Evolutionary conservation across 2,329 filamentous ascomycete genomes (phyloP), one percentile per base, ranked within the genome.

Genomic region (Grosmannia clavigera): DNA sequence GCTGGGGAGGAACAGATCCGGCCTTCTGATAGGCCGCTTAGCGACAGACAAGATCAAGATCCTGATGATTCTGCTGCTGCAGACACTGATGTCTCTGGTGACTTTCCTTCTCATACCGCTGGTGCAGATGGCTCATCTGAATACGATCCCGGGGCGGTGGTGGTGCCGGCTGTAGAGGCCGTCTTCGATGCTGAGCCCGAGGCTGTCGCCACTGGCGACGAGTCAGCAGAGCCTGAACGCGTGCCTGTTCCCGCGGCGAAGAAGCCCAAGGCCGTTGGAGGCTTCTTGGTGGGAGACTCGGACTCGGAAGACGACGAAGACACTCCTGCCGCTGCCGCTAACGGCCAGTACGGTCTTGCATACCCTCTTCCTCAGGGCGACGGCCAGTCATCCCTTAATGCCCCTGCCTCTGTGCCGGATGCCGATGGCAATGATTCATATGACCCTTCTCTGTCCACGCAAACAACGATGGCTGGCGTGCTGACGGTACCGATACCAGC

Each of bases 191-290:
- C 43, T 25, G 57, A 54, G 1, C 53, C 53, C 0, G 54, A 54
- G 3, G 60, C 43, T 4, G 61, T 3, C 1, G 57, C 16, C 1
- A 50, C 16, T 2, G 53, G 43, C 43, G 43, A 9, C 43, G 43
- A 9, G 43, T 46, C 43, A 22, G 43, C 22, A 9, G 46, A 43
- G 14, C 71, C 68, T 51, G 69, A 68, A 60, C 69, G 69, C 12
- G 51, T 35, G 19, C 33, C 57, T 3, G 50, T 50, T n/a, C 43
- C 29, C 22, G 40, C 38, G 62, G 71, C 69, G 66, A 79, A 74
- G 69, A 86, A 86, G 71, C 83, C 79, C 40, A 82, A 82, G 70
- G 81, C 77, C 62, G 77, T 79, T 29, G 81, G 80, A 51, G 81
- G 81, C 53, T 84, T 84, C 71, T 72, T 84, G 68, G 76, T 83